These are phyloP conservation scores for Phalaenopsis hybrid DNA, from an alignment of 116 monocot genomes.

Conservation along the genomic window DNA sequence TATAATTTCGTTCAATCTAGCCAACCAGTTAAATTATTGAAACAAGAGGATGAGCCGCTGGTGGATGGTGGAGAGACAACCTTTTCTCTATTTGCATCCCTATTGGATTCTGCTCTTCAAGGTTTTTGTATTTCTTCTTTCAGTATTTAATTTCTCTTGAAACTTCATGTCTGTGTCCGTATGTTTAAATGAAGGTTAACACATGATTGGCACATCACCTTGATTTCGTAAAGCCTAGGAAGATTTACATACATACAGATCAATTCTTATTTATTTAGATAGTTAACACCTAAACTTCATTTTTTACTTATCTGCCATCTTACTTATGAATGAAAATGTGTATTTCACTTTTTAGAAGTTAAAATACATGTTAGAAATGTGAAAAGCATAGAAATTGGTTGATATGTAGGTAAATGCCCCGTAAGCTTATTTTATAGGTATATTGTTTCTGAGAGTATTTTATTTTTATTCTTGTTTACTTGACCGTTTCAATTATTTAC, in stretches of 20 bases:
- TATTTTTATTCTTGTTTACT: neutral
- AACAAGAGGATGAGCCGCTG: slow-evolving; percentile 61
- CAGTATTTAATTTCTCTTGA: neutral
- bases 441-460: neutral
- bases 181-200: neutral
- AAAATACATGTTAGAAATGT: too few relatives aligned
- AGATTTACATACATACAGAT: too few relatives aligned
- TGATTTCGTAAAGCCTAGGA: neutral
- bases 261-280: too few relatives aligned
- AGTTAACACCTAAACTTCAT: too few relatives aligned
- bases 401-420: too few relatives aligned
- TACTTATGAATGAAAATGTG: too few relatives aligned
- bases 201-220: neutral
- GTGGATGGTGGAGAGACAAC: slow-evolving; percentile 57
- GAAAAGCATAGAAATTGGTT: too few relatives aligned
- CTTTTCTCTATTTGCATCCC: slow-evolving; percentile 74
- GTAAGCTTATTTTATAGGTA: neutral
- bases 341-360: too few relatives aligned
- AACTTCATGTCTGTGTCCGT: neutral
- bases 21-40: slow-evolving; percentile 31
- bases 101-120: slow-evolving; percentile 93
- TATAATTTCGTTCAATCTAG: slow-evolving; percentile 15
- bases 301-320: too few relatives aligned
- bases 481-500: neutral
- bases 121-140: slow-evolving; percentile 26